These are phyloP conservation scores for Immersiporthe knoxdaviesiana DNA, from an alignment of 2,329 filamentous ascomycete species.

Conservation along the genomic window DNA sequence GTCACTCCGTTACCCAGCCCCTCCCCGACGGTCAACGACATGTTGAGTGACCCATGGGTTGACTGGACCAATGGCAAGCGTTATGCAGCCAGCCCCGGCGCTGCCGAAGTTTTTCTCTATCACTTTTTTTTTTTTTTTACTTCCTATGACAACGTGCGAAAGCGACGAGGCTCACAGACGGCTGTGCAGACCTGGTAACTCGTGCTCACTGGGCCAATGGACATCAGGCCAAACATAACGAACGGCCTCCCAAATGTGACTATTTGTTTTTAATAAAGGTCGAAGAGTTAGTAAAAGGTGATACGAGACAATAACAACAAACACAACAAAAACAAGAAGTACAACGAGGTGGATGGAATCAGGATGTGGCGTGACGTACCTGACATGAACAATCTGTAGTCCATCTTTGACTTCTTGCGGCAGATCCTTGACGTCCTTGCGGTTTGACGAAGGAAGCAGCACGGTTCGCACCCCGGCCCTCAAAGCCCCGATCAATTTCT, in stretches of 20 bases:
- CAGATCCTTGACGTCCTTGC: conserved; percentile 89
- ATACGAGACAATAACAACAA: conserved; percentile 32
- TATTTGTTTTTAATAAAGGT: no score
- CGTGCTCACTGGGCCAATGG: conserved; percentile 75
- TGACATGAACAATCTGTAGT: conserved; percentile 85
- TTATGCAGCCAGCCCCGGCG: conserved; percentile 1
- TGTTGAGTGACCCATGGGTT: conserved; percentile 10
- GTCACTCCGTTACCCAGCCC: conserved; percentile 12
- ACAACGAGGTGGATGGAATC: no score
- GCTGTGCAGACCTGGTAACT: conserved; percentile 73
- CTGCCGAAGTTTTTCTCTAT: conserved; percentile 8
- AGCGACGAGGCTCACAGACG: conserved; percentile 60
- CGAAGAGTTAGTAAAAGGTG: conserved; percentile 29
- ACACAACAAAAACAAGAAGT: no score
- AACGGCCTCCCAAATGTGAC: conserved; percentile 94
- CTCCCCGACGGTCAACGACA: conserved; percentile 13
- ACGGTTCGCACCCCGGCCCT: conserved; percentile 95
- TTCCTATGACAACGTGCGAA: conserved; percentile 15
- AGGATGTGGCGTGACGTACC: conserved; percentile 58
- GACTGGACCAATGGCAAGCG: conserved; percentile 16
- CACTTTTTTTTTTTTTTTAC: not conserved
- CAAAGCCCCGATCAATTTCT: conserved; percentile 94
- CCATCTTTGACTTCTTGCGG: conserved; percentile 87
- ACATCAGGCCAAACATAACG: conserved; percentile 89
- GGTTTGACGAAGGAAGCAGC: conserved; percentile 82